Conservation (phyloP, 495 filamentous ascomycete genomes). For the Pyrenula massariospora region DNA sequence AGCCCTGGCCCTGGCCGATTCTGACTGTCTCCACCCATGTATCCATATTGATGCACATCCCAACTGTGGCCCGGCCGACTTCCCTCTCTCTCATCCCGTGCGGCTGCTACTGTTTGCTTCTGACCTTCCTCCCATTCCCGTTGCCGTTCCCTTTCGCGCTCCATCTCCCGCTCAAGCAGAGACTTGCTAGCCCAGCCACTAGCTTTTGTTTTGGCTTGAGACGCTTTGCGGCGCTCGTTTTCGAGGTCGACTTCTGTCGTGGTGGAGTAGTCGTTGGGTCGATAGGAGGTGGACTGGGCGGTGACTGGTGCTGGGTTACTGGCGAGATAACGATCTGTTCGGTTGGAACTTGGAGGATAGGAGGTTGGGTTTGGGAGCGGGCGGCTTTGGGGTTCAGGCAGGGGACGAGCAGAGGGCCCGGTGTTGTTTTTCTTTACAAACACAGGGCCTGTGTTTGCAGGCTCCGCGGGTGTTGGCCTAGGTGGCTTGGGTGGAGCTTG, state of each 20-base stretch:
- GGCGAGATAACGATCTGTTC: slow-evolving; percentile 36
- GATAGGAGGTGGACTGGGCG: slow-evolving; percentile 25
- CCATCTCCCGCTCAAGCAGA: slow-evolving; percentile 89
- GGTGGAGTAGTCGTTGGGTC: slow-evolving; percentile 42
- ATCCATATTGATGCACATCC: slow-evolving; percentile 87
- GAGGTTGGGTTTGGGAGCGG: slow-evolving; percentile 40
- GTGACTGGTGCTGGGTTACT: slow-evolving; percentile 35
- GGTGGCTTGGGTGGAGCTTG: slow-evolving; percentile 22
- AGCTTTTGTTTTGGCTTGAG: slow-evolving; percentile 59
- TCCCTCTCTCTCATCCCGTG: slow-evolving; percentile 31
- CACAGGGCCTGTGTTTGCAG: slow-evolving; percentile 22
- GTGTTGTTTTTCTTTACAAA: slow-evolving; percentile 6
- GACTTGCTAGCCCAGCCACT: slow-evolving; percentile 70
- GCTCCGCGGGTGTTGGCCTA: slow-evolving; percentile 26
- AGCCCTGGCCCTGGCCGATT: slow-evolving; percentile 61
- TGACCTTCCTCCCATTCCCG: slow-evolving; percentile 93
- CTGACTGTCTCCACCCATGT: slow-evolving; percentile 72
- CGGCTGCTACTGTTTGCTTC: slow-evolving; percentile 50
- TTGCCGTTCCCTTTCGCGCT: slow-evolving; percentile 85
- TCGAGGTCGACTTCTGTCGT: slow-evolving; percentile 57
- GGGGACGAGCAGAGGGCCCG: slow-evolving; percentile 3
- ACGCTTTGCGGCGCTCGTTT: slow-evolving; percentile 49
- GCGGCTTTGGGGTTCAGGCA: slow-evolving; percentile 17
- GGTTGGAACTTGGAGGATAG: slow-evolving; percentile 24
- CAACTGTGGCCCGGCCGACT: slow-evolving; percentile 50